phyloP scores from a whole-genome alignment of 805 yeast species.

The Candida pini region DNA sequence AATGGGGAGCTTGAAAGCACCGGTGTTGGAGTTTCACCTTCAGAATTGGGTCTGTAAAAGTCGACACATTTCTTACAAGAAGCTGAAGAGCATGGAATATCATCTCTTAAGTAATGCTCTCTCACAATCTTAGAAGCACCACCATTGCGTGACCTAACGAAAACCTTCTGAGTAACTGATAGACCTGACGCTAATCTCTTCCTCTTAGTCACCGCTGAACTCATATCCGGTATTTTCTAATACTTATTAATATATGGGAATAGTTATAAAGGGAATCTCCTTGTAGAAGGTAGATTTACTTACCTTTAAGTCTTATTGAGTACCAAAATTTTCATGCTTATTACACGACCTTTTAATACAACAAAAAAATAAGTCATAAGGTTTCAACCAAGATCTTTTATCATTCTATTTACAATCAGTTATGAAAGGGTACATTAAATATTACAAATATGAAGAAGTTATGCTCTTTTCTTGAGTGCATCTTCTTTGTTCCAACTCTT shows the following conservation, averaged over 20 bases:
- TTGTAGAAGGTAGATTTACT: too few species aligned
- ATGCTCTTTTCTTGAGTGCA: slow-evolving; percentile 45
- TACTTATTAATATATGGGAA: too few species aligned
- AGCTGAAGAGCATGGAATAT: slow-evolving; percentile 84
- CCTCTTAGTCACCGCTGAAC: slow-evolving; percentile 25
- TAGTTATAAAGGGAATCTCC: too few species aligned
- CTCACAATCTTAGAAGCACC: slow-evolving; percentile 86
- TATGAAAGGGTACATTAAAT: too few species aligned
- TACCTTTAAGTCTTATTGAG: too few species aligned
- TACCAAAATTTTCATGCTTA: too few species aligned
- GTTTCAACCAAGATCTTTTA: too few species aligned
- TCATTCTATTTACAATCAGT: neutral
- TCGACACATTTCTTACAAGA: slow-evolving; percentile 59
- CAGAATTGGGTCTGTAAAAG: slow-evolving; percentile 54
- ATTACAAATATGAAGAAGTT: neutral
- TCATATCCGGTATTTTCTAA: too few species aligned
- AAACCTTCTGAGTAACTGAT: slow-evolving; percentile 80
- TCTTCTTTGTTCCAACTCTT: slow-evolving; percentile 55
- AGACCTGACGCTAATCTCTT: slow-evolving; percentile 46
- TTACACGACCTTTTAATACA: too few species aligned
- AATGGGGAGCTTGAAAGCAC: slow-evolving; percentile 62
- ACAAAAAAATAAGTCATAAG: too few species aligned
- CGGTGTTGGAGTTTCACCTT: slow-evolving; percentile 60
- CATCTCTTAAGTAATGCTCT: slow-evolving; percentile 89
- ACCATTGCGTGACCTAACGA: slow-evolving; percentile 86